Evolutionary conservation across 306 rosid species (phyloP).

Genomic region (Purshia tridentata): DNA sequence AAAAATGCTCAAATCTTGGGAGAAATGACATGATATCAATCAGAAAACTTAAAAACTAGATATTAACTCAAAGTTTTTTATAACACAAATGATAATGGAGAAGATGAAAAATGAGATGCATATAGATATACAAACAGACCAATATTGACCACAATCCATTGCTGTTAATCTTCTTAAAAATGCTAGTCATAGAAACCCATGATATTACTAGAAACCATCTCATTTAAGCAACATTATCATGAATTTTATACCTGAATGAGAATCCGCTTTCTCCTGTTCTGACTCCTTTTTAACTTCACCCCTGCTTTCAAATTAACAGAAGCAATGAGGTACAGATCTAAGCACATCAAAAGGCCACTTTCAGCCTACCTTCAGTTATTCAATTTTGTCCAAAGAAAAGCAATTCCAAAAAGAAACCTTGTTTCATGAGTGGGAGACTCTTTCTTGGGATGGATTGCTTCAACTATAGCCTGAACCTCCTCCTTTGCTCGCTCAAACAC

Average conservation of each 20-base stretch:
- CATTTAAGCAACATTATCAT: slow-evolving; percentile 3
- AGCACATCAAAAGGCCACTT: slow-evolving; percentile 6
- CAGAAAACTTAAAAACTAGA: background rate
- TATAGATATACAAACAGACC: background rate
- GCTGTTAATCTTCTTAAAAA: background rate
- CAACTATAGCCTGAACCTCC: slow-evolving; percentile 60
- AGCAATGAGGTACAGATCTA: slow-evolving; percentile 10
- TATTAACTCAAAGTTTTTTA: background rate
- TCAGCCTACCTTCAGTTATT: background rate
- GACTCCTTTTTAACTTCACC: slow-evolving; percentile 29
- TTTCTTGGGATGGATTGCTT: slow-evolving; percentile 48
- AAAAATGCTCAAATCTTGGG: background rate
- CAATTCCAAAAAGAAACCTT: slow-evolving; percentile 25
- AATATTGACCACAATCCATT: slow-evolving; percentile 3
- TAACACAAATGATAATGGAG: background rate
- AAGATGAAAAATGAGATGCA: background rate
- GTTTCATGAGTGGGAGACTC: slow-evolving; percentile 31
- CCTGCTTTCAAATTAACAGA: slow-evolving; percentile 18
- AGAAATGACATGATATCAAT: background rate
- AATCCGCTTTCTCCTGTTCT: slow-evolving; percentile 27
- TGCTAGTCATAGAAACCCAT: background rate
- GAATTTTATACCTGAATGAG: slow-evolving; percentile 45
- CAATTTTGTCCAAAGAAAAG: background rate
- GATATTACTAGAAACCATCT: background rate
- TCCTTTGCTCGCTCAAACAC: slow-evolving; percentile 65